Base-by-base conservation (phyloP, 345 rosid genomes). In the Linum usitatissimum region DNA sequence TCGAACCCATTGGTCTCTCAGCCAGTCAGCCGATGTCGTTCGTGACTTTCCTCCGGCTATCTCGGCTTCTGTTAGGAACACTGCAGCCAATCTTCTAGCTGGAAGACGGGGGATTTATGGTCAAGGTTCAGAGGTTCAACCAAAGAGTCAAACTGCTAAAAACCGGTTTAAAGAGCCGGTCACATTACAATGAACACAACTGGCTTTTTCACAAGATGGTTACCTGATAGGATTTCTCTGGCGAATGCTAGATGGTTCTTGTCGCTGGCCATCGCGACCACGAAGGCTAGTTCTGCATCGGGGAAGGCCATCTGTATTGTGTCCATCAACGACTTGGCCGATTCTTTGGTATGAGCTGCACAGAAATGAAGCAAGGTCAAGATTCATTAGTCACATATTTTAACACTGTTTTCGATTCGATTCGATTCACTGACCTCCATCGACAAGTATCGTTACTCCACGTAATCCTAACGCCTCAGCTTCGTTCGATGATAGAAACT, bases 261-360 rank as follows among this genome's bases (percentile, higher is more conserved):
- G 74, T 93, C 99, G 49, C 68, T 78, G 62, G 99, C 97, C 98
- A 92, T 92, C 59, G 97, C 88, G 30, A 89, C 84, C 49, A 92
- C 82, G 39, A 84, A 71, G 36, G 79, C 87, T 74, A 90, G 36
- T 18, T 48, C 68, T 45, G 83, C 76, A 40, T 69, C 75, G 18
- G 91, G 85, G 78, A 83, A 84, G 8, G 74, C 69, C 74, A 77
- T 80, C 53, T 63, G 69, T 69, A 85, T 76, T 36, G 83, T 82
- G 20, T 85, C 81, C 64, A 80, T 67, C 77, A 92, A 62, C 45
- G 94, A 91, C 73, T 75, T 77, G 15, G 94, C 96, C n/a, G 98
- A 89, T 59, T 92, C 98, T 68, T 81, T 89, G 9, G 96, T 92
- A 66, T 89, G 97, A 3, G 98, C 97, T 92, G 86, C 67, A 62